Conservation (phyloP, 371 early-diverging fungal species). For the Mortierella sp. region DNA sequence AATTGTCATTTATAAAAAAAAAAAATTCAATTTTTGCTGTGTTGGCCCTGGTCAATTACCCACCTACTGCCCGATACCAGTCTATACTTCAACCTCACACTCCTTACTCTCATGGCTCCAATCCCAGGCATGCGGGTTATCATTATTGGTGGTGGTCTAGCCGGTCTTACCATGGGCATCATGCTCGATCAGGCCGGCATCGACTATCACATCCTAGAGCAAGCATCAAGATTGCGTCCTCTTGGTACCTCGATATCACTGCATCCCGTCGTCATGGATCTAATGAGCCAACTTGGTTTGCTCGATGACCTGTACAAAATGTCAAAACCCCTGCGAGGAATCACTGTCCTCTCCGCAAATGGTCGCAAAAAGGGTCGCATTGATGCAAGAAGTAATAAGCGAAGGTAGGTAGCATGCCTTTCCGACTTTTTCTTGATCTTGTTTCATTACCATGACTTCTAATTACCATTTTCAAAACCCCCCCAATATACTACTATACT, state of each 20-base stretch:
- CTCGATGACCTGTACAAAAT: slow-evolving; percentile 34
- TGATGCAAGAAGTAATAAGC: slow-evolving; percentile 50
- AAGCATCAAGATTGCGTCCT: slow-evolving; percentile 50
- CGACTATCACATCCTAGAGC: slow-evolving; percentile 54
- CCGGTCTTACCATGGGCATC: slow-evolving; percentile 47
- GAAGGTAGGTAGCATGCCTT: slow-evolving; percentile 16
- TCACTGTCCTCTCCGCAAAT: slow-evolving; percentile 42
- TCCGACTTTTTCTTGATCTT: slow-evolving; percentile 6
- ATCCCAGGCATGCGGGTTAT: slow-evolving; percentile 31
- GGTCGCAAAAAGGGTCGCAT: slow-evolving; percentile 50
- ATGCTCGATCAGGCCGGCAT: slow-evolving; percentile 53
- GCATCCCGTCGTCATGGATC: slow-evolving; percentile 46
- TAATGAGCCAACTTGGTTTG: slow-evolving; percentile 50
- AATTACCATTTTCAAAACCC: not conserved
- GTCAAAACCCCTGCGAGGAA: slow-evolving; percentile 44
- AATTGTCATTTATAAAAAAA: not conserved
- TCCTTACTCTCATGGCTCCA: slow-evolving; percentile 15
- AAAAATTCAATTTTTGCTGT: not conserved
- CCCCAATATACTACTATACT: no score
- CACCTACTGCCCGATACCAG: not conserved
- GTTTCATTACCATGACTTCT: not conserved
- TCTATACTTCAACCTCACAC: not conserved
- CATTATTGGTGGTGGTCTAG: slow-evolving; percentile 45
- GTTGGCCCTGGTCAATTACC: not conserved
- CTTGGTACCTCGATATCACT: slow-evolving; percentile 53